Percentiles rank a stretch among this genome's conserved stretches.
Conservation (phyloP, 805 yeast species). For the Phaffomyces antillensis region DNA sequence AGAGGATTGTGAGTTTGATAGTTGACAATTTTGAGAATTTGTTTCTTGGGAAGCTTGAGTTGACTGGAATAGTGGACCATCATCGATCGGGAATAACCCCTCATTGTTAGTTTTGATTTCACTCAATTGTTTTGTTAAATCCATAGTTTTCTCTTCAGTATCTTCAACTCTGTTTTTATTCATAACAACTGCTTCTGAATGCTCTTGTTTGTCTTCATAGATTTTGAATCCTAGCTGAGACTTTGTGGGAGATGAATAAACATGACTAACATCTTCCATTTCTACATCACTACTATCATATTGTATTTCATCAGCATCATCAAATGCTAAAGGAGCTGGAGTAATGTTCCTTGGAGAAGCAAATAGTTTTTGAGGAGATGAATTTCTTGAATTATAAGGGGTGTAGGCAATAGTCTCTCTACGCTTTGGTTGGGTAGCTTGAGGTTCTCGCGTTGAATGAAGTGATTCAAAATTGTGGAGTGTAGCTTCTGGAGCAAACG, state of each 20-base stretch:
- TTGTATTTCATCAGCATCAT: conserved; percentile 12
- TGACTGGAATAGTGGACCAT: conserved; percentile 1
- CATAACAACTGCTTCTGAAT: conserved; percentile 17
- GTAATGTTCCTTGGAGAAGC: background rate
- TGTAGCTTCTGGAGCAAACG: conserved; percentile 26
- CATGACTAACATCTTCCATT: conserved; percentile 21
- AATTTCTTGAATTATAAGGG: conserved; percentile 9
- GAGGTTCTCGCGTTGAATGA: conserved; percentile 4
- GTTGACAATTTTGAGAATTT: conserved; percentile 4
- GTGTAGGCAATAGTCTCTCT: conserved; percentile 20
- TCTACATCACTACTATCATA: conserved; percentile 24
- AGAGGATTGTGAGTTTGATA: background rate
- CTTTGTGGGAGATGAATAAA: conserved; percentile 18
- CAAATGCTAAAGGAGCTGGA: background rate
- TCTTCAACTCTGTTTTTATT: conserved; percentile 10
- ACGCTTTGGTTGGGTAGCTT: conserved; percentile 6
- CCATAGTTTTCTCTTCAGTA: conserved; percentile 20
- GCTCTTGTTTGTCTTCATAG: conserved; percentile 16
- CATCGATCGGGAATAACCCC: background rate
- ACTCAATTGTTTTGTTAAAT: conserved; percentile 21
- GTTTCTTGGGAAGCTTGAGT: conserved; percentile 1
- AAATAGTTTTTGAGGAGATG: conserved; percentile 5
- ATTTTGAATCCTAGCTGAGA: conserved; percentile 11
- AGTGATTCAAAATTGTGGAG: conserved; percentile 22
- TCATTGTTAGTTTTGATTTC: conserved; percentile 7